Evolutionary conservation across 306 rosid genomes (phyloP).

Genomic region (Trifolium pratense): DNA sequence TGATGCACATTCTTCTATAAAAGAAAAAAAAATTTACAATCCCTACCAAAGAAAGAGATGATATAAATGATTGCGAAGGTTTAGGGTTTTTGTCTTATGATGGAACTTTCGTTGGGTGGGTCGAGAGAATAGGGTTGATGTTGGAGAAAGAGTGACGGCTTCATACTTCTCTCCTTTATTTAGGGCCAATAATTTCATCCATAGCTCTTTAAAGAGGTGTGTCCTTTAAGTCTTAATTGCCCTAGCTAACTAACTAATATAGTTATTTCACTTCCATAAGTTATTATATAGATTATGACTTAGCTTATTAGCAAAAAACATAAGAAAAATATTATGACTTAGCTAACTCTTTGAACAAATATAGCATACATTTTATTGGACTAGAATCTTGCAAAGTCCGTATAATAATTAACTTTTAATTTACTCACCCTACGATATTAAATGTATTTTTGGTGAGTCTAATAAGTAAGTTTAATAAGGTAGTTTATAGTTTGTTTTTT

Average conservation of each 20-base stretch:
- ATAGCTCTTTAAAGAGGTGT: slow-evolving; percentile 18
- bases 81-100: slow-evolving; percentile 65
- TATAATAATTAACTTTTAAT: no score
- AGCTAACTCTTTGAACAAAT: slow-evolving; percentile 13
- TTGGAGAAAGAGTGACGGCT: slow-evolving; percentile 99
- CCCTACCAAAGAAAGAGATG: slow-evolving; percentile 42
- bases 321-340: not conserved
- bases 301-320: no score
- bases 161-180: slow-evolving; percentile 62
- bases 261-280: slow-evolving; percentile 55
- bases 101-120: slow-evolving; percentile 70
- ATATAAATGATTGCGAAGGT: slow-evolving; percentile 63
- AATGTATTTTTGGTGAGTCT: no score
- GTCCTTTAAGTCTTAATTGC: slow-evolving; percentile 33
- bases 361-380: not conserved
- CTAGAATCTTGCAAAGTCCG: not conserved
- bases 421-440: not conserved
- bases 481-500: no score
- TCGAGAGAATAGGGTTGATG: slow-evolving; percentile 50
- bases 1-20: slow-evolving; percentile 55
- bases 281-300: slow-evolving; percentile 16
- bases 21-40: slow-evolving; percentile 40
- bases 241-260: slow-evolving; percentile 37
- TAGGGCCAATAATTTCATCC: slow-evolving; percentile 63
- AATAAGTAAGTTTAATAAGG: no score